A percentile compares a stretch with the other conserved stretches of the same genome.
phyloP scores from a whole-genome alignment of 768 basidiomycete genomes.

The Lentinula guzmanii region DNA sequence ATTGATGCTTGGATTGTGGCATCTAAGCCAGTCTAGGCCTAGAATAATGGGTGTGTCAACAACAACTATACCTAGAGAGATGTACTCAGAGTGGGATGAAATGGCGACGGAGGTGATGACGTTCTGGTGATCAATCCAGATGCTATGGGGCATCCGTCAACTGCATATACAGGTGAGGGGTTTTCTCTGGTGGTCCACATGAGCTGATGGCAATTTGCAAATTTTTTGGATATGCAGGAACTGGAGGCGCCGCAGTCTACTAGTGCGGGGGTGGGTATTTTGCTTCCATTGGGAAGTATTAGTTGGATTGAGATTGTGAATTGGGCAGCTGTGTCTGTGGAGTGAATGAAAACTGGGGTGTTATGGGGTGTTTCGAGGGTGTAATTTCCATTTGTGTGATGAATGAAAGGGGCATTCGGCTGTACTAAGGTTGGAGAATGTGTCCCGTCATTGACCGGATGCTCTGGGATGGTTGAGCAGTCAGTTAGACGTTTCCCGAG shows the following conservation, averaged over 20 bases:
- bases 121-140: constrained; percentile 33
- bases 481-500: constrained; percentile 17
- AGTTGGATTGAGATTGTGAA: constrained; percentile 16
- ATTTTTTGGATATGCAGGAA: constrained; percentile 33
- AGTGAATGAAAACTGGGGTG: constrained; percentile 7
- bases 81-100: constrained; percentile 20
- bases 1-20: constrained; percentile 28
- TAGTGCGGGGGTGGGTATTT: constrained; percentile 15
- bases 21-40: constrained; percentile 29
- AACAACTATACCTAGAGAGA: constrained; percentile 21
- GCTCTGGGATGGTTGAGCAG: constrained; percentile 8
- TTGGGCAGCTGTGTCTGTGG: constrained; percentile 10
- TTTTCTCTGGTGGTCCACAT: constrained; percentile 20
- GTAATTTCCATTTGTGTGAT: neutral
- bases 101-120: constrained; percentile 19
- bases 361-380: neutral
- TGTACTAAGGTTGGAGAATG: neutral
- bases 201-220: constrained; percentile 24
- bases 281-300: constrained; percentile 13
- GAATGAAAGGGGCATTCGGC: neutral
- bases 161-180: constrained; percentile 27
- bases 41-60: constrained; percentile 13
- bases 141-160: constrained; percentile 31
- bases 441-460: constrained; percentile 8
- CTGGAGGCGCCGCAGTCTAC: constrained; percentile 18